Conservation (phyloP, 768 basidiomycete species). For the Agaricus bisporus region DNA sequence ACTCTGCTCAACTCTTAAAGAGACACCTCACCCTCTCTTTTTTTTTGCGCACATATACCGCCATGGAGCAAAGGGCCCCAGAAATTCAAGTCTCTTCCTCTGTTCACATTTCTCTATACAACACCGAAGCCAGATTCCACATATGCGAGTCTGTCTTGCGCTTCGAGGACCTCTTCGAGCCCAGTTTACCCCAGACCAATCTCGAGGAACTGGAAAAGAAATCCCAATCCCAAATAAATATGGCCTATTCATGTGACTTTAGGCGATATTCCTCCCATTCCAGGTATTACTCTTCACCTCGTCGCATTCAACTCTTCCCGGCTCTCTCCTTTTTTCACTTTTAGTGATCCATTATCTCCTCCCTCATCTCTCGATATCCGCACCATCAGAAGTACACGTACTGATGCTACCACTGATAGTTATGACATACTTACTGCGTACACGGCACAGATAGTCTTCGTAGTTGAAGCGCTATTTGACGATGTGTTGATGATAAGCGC, state of each 20-base stretch:
- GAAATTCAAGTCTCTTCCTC: constrained; percentile 35
- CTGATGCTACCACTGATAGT: constrained; percentile 25
- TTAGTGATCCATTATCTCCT: constrained; percentile 58
- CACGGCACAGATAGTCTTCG: constrained; percentile 63
- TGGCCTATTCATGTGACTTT: constrained; percentile 44
- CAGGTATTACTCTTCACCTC: not conserved
- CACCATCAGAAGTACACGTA: constrained; percentile 27
- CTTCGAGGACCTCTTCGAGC: constrained; percentile 48
- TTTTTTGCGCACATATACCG: no score
- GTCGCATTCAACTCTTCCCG: constrained; percentile 7
- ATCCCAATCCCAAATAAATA: constrained; percentile 56
- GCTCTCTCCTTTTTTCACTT: constrained; percentile 28
- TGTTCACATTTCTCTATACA: constrained; percentile 33
- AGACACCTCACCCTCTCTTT: no score
- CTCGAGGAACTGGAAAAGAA: constrained; percentile 62
- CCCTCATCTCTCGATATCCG: constrained; percentile 45
- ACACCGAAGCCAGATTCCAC: constrained; percentile 56
- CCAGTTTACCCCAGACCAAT: constrained; percentile 34
- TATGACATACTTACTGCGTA: constrained; percentile 23
- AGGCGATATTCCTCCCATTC: not conserved
- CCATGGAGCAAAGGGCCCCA: constrained; percentile 11
- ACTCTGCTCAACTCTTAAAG: no score
- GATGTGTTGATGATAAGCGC: constrained; percentile 36
- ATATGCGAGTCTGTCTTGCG: constrained; percentile 73
- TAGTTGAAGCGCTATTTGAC: constrained; percentile 55